Percentiles rank a stretch among this genome's conserved stretches.
These are phyloP conservation scores for Eucalyptus decipiens DNA, from an alignment of 345 rosid species.

Conservation along the genomic window DNA sequence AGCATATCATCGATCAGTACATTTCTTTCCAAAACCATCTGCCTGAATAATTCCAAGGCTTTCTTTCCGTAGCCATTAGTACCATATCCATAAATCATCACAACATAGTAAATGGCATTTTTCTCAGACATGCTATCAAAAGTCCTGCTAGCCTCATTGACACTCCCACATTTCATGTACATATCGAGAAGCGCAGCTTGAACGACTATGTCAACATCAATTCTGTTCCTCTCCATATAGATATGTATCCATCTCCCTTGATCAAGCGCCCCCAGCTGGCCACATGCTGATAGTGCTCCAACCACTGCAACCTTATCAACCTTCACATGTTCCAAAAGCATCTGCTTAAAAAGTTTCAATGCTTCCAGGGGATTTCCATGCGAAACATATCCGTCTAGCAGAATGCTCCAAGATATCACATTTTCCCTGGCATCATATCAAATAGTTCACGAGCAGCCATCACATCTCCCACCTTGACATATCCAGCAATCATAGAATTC, in stretches of 20 bases:
- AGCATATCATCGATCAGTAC: conserved; percentile 7
- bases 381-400: conserved; percentile 20
- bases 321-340: conserved; percentile 4
- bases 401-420: conserved; percentile 31
- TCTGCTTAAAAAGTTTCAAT: conserved; percentile 8
- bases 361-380: conserved; percentile 21
- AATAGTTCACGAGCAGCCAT: conserved; percentile 15
- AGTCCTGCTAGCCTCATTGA: conserved; percentile 5
- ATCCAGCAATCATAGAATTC: conserved; percentile 32
- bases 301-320: conserved; percentile 6
- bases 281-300: conserved; percentile 18
- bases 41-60: conserved; percentile 11
- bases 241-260: conserved; percentile 25
- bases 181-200: conserved; percentile 20
- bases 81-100: conserved; percentile 23
- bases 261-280: conserved; percentile 16
- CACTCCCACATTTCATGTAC: conserved; percentile 24
- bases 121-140: conserved; percentile 8
- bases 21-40: conserved; percentile 9
- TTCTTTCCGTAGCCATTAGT: conserved; percentile 17
- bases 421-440: conserved; percentile 13
- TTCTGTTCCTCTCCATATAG: conserved; percentile 4
- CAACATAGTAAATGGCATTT: conserved; percentile 13
- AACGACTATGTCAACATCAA: conserved; percentile 5
- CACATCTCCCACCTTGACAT: conserved; percentile 15